These are phyloP conservation scores for Starmerella gropengiesseri DNA, from an alignment of 805 yeast species.

Conservation along the genomic window DNA sequence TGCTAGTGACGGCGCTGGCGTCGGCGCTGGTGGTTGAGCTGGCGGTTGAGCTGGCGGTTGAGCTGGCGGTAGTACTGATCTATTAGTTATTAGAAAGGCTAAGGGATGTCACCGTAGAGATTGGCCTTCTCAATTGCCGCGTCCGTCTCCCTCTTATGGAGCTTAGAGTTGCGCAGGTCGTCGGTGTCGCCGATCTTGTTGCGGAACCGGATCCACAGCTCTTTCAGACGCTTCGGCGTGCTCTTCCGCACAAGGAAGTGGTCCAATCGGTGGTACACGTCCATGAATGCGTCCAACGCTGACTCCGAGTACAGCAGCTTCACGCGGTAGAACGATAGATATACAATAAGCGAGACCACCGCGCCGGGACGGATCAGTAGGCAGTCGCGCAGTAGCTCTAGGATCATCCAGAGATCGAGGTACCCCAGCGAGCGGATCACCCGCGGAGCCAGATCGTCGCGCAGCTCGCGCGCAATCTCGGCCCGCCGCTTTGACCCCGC, in stretches of 20 bases:
- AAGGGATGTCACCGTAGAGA: conserved; percentile 2
- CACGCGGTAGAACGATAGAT: conserved; percentile 52
- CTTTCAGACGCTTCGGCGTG: conserved; percentile 41
- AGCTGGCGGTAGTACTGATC: too few relatives aligned
- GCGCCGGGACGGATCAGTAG: conserved; percentile 52
- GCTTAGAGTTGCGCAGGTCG: conserved; percentile 10
- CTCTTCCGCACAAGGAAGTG: conserved; percentile 40
- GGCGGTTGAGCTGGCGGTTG: too few relatives aligned
- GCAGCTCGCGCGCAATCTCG: conserved; percentile 8
- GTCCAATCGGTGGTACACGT: conserved; percentile 49
- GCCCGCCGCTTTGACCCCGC: conserved; percentile 1
- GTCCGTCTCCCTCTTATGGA: conserved; percentile 14
- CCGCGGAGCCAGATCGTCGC: conserved; percentile 15
- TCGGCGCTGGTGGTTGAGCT: too few relatives aligned
- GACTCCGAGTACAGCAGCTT: conserved; percentile 61
- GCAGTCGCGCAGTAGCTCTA: conserved; percentile 38
- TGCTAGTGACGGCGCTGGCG: too few relatives aligned
- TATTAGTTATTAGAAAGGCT: neutral
- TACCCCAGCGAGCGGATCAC: conserved; percentile 32
- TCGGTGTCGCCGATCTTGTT: conserved; percentile 21
- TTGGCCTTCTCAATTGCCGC: conserved; percentile 21
- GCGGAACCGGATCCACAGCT: conserved; percentile 40
- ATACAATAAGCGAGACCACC: conserved; percentile 41
- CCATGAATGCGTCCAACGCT: conserved; percentile 52
- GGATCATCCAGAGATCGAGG: conserved; percentile 38